Conservation (phyloP, 495 filamentous ascomycete genomes). For the Lepraria neglecta region DNA sequence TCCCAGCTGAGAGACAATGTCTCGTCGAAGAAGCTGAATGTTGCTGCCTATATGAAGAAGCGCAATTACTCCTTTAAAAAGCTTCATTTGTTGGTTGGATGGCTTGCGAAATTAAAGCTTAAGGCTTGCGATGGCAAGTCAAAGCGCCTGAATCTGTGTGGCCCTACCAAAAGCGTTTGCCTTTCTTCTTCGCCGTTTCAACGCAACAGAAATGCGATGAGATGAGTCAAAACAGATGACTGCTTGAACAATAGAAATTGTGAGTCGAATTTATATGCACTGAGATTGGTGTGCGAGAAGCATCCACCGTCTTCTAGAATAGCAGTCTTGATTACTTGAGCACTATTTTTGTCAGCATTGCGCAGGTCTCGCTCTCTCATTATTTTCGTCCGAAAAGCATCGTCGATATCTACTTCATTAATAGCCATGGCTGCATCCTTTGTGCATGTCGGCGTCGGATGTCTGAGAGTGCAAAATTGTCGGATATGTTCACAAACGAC, state of each 20-base stretch:
- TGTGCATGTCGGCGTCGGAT: constrained; percentile 2
- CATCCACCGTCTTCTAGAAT: constrained; percentile 10
- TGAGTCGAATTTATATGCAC: constrained; percentile 2
- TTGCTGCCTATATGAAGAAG: constrained; percentile 5
- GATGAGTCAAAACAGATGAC: constrained; percentile 4
- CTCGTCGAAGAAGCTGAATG: neutral
- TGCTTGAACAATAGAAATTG: neutral
- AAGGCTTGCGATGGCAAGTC: constrained; percentile 5
- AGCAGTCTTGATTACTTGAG: constrained; percentile 12
- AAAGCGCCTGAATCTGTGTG: constrained; percentile 17
- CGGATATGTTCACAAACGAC: constrained; percentile 9
- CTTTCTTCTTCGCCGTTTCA: neutral
- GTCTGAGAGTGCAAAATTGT: neutral
- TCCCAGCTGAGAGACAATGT: constrained; percentile 4
- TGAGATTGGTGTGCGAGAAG: constrained; percentile 9
- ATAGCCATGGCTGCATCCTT: constrained; percentile 1
- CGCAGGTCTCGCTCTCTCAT: neutral
- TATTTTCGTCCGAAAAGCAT: constrained; percentile 11
- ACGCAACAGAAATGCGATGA: constrained; percentile 6
- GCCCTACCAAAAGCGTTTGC: constrained; percentile 17
- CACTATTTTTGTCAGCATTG: constrained; percentile 17
- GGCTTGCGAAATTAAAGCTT: constrained; percentile 6
- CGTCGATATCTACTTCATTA: constrained; percentile 11
- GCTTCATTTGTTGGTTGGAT: neutral
- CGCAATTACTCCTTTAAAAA: neutral